Base-by-base conservation (phyloP, 139 green algal genomes). In the Tetradesmus obliquus region DNA sequence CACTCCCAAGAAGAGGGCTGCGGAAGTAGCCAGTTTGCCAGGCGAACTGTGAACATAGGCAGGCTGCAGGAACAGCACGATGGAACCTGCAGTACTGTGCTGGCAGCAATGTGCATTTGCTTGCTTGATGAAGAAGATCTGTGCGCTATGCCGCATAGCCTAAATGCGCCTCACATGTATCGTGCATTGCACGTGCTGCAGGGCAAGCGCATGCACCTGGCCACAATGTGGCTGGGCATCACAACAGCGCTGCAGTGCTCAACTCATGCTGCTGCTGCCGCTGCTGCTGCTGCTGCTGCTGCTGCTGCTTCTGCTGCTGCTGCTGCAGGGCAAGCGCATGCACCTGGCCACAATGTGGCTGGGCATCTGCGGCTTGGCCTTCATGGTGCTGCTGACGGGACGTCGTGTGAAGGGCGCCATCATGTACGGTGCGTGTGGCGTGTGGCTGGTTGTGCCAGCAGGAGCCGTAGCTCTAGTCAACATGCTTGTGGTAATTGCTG, bases 161-260 rank as follows among this genome's bases (percentile, higher is more conserved):
- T 45, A 45, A 45, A 45, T 45, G 32, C 32, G 32, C 32, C 32
- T 45, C 32, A 45, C 32, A 45, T 45, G 32, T 45, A 45, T 45
- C 0, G 32, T 45, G 32, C 32, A 45, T 45, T 45, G 32, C 32
- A 45, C 32, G 0, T 45, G 32, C 32, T 0, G 80, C 80, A 85
- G 80, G 45, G 80, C 80, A 85, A 85, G 24, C 80, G 80, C 24
- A 85, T 85, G 80, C 80, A 85, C 80, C 80, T 81, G 54, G 83
- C 93, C 12, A 96, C 93, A 22, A 94, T 96, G 87, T 95, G 94
- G 94, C 84, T 98, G 84, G 96, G 97, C 82, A 95, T 98, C 32
- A 45, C 32, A 45, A 45, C 32, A 45, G 0, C 0, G 32, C 32
- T 45, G 32, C 32, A 45, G 32, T 45, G 32, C 32, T 45, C 32